Conservation (phyloP, 2,329 filamentous ascomycete species). For the Didymosphaeria variabile region DNA sequence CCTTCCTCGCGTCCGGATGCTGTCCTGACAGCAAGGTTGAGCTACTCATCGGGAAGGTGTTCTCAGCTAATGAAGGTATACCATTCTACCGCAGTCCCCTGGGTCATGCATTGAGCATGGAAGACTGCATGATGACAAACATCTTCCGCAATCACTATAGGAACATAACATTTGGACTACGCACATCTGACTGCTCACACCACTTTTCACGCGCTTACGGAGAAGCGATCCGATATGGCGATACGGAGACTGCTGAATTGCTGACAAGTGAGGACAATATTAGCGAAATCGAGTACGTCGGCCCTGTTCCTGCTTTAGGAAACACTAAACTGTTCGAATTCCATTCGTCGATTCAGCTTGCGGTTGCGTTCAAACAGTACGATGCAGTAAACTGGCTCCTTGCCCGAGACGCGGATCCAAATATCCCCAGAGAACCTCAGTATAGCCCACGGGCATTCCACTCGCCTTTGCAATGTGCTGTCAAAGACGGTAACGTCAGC, state of each 20-base stretch:
- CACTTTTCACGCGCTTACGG: not conserved
- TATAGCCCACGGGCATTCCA: not conserved
- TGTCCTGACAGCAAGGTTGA: not conserved
- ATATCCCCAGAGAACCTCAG: not conserved
- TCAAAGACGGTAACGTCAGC: not conserved
- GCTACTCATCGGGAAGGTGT: too few species aligned
- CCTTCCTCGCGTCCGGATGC: not conserved
- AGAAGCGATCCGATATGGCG: not conserved
- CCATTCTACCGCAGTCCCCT: not conserved
- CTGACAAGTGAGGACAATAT: too few species aligned
- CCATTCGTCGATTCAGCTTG: not conserved
- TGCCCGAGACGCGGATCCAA: not conserved
- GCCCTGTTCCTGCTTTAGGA: too few species aligned
- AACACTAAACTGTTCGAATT: too few species aligned
- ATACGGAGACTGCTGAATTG: too few species aligned
- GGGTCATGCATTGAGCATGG: not conserved
- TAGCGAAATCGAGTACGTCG: too few species aligned
- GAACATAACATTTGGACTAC: not conserved
- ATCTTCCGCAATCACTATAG: not conserved
- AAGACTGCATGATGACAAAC: not conserved
- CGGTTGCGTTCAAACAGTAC: not conserved
- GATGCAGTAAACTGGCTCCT: not conserved
- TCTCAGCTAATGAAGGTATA: too few species aligned
- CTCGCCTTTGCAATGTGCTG: constrained; percentile 7
- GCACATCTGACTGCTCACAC: not conserved